A percentile compares a stretch with the other conserved stretches of the same genome.
These are phyloP conservation scores for Ettlia oleoabundans DNA, from an alignment of 139 green algal genomes.

Conservation along the genomic window DNA sequence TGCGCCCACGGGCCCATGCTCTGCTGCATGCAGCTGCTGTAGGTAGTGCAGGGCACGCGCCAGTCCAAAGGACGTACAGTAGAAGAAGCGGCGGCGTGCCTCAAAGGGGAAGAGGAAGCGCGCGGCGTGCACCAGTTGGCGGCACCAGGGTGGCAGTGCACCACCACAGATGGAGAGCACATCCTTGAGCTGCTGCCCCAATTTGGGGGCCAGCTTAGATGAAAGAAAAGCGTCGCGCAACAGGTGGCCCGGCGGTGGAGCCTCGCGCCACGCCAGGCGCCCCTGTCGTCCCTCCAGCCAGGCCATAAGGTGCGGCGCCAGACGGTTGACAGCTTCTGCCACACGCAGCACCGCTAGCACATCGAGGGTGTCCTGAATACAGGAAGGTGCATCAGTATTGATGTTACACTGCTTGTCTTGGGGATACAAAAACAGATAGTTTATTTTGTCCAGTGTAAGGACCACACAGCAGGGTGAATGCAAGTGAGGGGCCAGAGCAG, in stretches of 20 bases:
- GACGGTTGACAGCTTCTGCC: constrained; percentile 76
- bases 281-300: constrained; percentile 34
- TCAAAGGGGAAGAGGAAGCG: constrained; percentile 95
- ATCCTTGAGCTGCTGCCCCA: constrained; percentile 92
- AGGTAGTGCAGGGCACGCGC: constrained; percentile 88
- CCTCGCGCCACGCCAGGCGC: neutral
- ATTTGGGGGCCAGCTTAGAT: constrained; percentile 89
- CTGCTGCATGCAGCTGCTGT: constrained; percentile 76
- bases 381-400: neutral
- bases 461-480: no score
- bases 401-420: no score
- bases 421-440: no score
- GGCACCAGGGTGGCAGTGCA: constrained; percentile 85
- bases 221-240: constrained; percentile 81
- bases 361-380: constrained; percentile 45
- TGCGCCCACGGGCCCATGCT: constrained; percentile 48
- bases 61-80: constrained; percentile 90
- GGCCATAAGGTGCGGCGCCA: constrained; percentile 21
- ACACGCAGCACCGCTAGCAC: constrained; percentile 75
- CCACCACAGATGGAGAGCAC: constrained; percentile 87
- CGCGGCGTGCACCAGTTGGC: constrained; percentile 59
- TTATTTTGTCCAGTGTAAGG: no score
- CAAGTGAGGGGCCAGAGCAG: no score
- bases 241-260: constrained; percentile 43
- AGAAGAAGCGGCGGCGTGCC: constrained; percentile 84